phyloP scores from a whole-genome alignment of 2,329 filamentous ascomycete species.

The Sphaerulina vaccinii region DNA sequence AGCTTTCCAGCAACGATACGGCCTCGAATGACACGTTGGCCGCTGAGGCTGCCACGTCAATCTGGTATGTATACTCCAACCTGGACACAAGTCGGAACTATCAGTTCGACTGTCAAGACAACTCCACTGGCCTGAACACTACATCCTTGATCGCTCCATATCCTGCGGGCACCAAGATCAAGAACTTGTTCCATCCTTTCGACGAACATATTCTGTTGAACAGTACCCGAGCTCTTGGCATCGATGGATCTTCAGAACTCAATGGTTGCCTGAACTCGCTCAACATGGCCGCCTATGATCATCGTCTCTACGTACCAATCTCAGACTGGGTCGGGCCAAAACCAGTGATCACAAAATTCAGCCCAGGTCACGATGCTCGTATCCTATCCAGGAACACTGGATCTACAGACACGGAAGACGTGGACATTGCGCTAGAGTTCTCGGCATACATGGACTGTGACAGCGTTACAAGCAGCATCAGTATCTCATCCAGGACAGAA shows the following conservation, averaged over 20 bases:
- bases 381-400: constrained; percentile 51
- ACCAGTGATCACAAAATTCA: constrained; percentile 59
- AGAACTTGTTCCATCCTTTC: constrained; percentile 60
- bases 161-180: constrained; percentile 52
- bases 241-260: constrained; percentile 44
- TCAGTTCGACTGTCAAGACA: constrained; percentile 55
- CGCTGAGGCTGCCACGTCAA: constrained; percentile 38
- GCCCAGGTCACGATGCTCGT: constrained; percentile 59
- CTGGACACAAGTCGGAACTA: constrained; percentile 50
- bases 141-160: constrained; percentile 57
- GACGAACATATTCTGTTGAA: constrained; percentile 52
- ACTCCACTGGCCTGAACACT: constrained; percentile 30
- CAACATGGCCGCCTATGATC: constrained; percentile 55
- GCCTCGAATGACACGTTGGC: constrained; percentile 17
- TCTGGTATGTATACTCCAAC: constrained; percentile 54
- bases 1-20: background rate
- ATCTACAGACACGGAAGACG: constrained; percentile 30
- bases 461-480: constrained; percentile 50
- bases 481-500: constrained; percentile 53
- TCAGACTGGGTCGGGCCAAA: constrained; percentile 49
- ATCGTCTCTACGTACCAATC: constrained; percentile 57
- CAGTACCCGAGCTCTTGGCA: constrained; percentile 29
- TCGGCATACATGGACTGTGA: constrained; percentile 60
- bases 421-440: constrained; percentile 56
- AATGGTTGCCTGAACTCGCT: constrained; percentile 57